Conservation (phyloP, 148 eudicot genomes). For the Camellia lanceoleosa region DNA sequence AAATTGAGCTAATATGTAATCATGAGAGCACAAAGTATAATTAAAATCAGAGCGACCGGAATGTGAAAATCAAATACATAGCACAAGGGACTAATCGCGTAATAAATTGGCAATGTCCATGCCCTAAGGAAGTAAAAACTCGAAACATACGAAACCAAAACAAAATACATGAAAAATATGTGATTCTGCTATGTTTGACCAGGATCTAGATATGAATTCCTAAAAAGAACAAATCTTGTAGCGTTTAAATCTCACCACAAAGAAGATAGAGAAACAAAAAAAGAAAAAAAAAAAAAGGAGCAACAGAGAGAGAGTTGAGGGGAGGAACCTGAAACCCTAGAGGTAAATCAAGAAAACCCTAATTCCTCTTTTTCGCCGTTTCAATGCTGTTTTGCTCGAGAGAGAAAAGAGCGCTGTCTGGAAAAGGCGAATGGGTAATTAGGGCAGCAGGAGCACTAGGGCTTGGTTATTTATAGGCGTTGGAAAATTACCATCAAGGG, state of each 20-base stretch:
- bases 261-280: neutral
- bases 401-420: neutral
- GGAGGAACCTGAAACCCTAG: slow-evolving; percentile 9
- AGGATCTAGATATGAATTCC: neutral
- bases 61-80: neutral
- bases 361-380: neutral
- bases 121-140: too few species aligned
- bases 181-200: neutral
- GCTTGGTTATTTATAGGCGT: neutral
- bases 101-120: neutral
- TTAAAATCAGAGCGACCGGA: neutral
- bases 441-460: neutral
- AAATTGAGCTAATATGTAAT: too few species aligned
- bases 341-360: neutral
- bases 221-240: neutral
- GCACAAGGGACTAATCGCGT: neutral
- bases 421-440: neutral
- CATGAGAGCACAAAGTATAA: neutral
- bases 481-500: neutral
- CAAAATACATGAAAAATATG: neutral
- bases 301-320: too few species aligned
- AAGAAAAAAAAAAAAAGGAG: neutral
- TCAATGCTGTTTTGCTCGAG: neutral
- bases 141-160: neutral
- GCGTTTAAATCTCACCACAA: neutral